phyloP scores from a whole-genome alignment of 257 asterid genomes.

The Scutellaria galericulata region DNA sequence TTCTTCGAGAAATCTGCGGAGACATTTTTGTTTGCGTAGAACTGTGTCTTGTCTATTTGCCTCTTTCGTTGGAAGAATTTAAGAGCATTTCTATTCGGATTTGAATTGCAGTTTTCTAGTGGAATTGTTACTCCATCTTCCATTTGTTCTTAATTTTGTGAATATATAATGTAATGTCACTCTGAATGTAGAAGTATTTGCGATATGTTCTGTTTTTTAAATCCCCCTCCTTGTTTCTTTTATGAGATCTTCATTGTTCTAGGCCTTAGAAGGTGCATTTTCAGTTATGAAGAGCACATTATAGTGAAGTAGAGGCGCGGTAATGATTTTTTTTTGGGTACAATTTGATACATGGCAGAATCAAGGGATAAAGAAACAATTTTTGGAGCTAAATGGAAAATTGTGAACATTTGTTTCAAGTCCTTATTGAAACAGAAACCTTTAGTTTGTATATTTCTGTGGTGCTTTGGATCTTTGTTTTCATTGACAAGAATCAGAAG shows the following conservation, averaged over 20 bases:
- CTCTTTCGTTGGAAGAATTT: slow-evolving; percentile 21
- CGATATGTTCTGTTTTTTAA: not conserved
- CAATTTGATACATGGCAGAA: not conserved
- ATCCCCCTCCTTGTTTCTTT: not conserved
- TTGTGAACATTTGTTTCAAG: not conserved
- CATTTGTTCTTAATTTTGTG: not conserved
- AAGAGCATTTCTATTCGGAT: slow-evolving; percentile 14
- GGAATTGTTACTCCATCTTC: not conserved
- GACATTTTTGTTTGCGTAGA: slow-evolving; percentile 9
- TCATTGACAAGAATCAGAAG: slow-evolving; percentile 2
- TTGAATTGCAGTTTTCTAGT: slow-evolving; percentile 15
- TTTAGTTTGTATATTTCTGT: slow-evolving; percentile 8
- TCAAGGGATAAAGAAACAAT: not conserved
- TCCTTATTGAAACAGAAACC: not conserved
- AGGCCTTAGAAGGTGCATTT: slow-evolving; percentile 12
- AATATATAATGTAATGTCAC: not conserved
- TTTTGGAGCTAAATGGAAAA: not conserved
- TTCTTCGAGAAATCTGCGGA: slow-evolving; percentile 20
- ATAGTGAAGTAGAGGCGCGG: not conserved
- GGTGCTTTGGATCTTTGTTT: slow-evolving; percentile 32
- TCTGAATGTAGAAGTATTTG: slow-evolving; percentile 10
- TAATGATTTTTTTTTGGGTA: slow-evolving; percentile 11
- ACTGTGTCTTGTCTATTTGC: not conserved
- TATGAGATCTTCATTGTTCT: slow-evolving; percentile 19
- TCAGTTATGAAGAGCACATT: not conserved